phyloP scores from a whole-genome alignment of 2,329 filamentous ascomycete species.

The Raffaelea albimanens region DNA sequence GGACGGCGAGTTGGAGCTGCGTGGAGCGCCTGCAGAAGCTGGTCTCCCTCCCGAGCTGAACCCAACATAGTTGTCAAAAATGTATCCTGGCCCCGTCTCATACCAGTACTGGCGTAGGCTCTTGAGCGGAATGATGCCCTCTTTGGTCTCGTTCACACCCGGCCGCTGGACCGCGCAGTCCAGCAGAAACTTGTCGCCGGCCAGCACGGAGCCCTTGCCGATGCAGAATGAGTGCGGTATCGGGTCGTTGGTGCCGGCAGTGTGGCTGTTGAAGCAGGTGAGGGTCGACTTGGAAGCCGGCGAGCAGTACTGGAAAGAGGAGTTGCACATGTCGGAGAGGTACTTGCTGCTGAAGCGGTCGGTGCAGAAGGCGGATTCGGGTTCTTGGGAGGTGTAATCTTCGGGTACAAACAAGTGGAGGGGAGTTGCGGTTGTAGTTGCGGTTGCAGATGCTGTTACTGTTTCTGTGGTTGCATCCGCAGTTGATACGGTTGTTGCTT shows the following conservation, averaged over 20 bases:
- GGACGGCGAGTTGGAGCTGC: not conserved
- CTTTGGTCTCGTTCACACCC: not conserved
- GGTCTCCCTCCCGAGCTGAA: not conserved
- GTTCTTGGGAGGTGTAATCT: slow-evolving; percentile 2
- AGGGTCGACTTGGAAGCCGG: slow-evolving; percentile 1
- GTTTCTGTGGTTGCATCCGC: no score
- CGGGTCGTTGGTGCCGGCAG: not conserved
- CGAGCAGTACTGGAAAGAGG: slow-evolving; percentile 10
- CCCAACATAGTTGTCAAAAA: slow-evolving; percentile 7
- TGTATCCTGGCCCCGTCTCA: slow-evolving; percentile 8
- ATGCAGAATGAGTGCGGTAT: slow-evolving; percentile 10
- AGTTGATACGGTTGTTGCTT: no score
- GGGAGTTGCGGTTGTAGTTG: no score
- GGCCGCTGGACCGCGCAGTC: slow-evolving; percentile 5
- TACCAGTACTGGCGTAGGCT: slow-evolving; percentile 10
- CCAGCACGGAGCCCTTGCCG: slow-evolving; percentile 2
- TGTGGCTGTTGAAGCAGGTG: slow-evolving; percentile 12
- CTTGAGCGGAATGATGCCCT: slow-evolving; percentile 4
- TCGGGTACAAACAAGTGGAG: slow-evolving; percentile 2
- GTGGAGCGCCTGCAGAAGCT: no score
- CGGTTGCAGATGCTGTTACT: not conserved
- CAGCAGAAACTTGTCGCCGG: slow-evolving; percentile 1
- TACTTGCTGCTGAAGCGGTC: slow-evolving; percentile 11
- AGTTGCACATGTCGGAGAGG: slow-evolving; percentile 5
- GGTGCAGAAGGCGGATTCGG: slow-evolving; percentile 6